Evolutionary conservation across 2,329 filamentous ascomycete species (phyloP).

Genomic region (Fusarium sp.): DNA sequence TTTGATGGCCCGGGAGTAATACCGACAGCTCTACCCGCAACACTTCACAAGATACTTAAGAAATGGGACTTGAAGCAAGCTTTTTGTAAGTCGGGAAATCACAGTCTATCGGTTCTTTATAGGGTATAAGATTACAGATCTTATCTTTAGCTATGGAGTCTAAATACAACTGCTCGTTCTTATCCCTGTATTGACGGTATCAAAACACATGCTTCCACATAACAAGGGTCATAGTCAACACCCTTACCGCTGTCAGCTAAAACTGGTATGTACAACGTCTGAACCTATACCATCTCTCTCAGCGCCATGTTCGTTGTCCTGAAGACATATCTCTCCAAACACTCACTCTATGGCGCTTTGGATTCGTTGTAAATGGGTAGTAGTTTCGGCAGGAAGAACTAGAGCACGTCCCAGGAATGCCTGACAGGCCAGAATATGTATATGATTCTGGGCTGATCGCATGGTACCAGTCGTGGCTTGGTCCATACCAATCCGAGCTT

Average conservation of each 20-base stretch:
- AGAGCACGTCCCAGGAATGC: not conserved
- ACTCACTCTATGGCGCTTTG: not conserved
- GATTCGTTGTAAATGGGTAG: not conserved
- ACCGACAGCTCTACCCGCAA: too few relatives aligned
- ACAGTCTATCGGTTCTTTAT: too few relatives aligned
- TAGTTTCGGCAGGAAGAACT: not conserved
- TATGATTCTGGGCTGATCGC: not conserved
- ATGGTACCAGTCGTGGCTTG: not conserved
- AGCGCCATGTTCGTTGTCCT: not conserved
- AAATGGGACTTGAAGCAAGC: too few relatives aligned
- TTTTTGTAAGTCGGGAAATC: too few relatives aligned
- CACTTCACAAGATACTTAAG: too few relatives aligned
- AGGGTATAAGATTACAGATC: too few relatives aligned
- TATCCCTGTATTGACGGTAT: too few relatives aligned
- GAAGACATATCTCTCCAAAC: not conserved
- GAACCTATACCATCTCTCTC: not conserved
- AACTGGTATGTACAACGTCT: not conserved
- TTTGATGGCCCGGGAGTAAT: too few relatives aligned
- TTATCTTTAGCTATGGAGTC: too few relatives aligned
- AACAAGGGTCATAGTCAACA: not conserved
- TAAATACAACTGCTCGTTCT: too few relatives aligned
- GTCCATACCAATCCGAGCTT: not conserved
- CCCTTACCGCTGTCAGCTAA: not conserved
- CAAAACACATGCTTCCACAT: not conserved
- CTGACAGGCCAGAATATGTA: not conserved